Conservation (phyloP, 164 flowering plant species). For the Macadamia integrifolia region DNA sequence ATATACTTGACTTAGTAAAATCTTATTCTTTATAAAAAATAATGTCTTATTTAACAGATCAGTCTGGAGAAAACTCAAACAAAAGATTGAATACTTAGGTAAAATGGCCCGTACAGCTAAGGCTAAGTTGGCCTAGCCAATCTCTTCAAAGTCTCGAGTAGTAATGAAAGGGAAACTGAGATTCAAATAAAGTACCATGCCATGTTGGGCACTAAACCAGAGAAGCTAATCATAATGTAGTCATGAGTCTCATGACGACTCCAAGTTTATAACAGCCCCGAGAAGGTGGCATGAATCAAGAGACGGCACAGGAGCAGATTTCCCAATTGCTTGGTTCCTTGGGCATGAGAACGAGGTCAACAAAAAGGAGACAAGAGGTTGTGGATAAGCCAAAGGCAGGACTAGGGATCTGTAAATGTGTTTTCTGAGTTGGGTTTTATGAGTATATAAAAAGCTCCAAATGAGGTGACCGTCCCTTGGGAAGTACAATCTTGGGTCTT, state of each 20-base stretch:
- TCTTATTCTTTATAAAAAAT: background rate
- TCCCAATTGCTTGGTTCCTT: conserved; percentile 5
- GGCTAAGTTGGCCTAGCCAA: background rate
- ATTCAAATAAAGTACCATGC: conserved; percentile 3
- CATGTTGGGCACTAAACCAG: too few species aligned
- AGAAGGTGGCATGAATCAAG: conserved; percentile 40
- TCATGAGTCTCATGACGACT: conserved; percentile 12
- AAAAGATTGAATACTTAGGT: background rate
- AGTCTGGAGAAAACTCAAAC: conserved; percentile 3
- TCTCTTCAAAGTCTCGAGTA: background rate
- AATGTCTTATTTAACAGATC: background rate
- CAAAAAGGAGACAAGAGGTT: conserved; percentile 21
- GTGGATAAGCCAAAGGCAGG: conserved; percentile 11
- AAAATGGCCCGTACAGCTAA: too few species aligned
- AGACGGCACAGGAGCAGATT: conserved; percentile 27
- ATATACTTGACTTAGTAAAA: too few species aligned
- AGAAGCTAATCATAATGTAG: conserved; percentile 20
- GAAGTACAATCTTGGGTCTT: conserved; percentile 9
- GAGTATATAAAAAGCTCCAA: background rate
- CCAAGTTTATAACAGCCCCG: conserved; percentile 16
- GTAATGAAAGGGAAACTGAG: conserved; percentile 4
- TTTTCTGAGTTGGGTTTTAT: conserved; percentile 3
- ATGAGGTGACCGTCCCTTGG: conserved; percentile 22
- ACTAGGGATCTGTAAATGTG: conserved; percentile 14
- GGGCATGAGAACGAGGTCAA: conserved; percentile 21